These are phyloP conservation scores for Chaetothyriales sp. DNA, from an alignment of 2,329 filamentous ascomycete genomes.

Conservation along the genomic window DNA sequence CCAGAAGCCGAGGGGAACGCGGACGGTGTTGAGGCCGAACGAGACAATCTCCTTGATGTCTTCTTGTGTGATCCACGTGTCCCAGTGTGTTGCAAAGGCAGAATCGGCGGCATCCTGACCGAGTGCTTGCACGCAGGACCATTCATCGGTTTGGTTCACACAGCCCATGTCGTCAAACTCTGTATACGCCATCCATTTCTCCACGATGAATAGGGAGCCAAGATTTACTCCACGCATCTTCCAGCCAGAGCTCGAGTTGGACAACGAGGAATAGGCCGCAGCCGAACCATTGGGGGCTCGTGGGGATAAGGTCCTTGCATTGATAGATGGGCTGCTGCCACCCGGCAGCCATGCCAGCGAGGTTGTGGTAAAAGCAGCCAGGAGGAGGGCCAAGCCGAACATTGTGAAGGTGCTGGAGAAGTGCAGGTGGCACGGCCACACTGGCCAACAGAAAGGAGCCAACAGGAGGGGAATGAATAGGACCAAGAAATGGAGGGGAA, in stretches of 20 bases:
- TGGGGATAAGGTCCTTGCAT: background rate
- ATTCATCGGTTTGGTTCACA: slow-evolving; percentile 23
- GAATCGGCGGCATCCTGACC: slow-evolving; percentile 32
- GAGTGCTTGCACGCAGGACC: slow-evolving; percentile 39
- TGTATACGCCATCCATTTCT: slow-evolving; percentile 40
- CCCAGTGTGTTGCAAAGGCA: slow-evolving; percentile 40
- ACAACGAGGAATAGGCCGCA: background rate
- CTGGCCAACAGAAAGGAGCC: too few species aligned
- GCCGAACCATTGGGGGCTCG: background rate
- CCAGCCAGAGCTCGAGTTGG: background rate
- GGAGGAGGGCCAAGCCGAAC: background rate
- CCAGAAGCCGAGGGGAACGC: slow-evolving; percentile 45
- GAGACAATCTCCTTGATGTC: slow-evolving; percentile 38
- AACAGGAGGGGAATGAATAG: background rate
- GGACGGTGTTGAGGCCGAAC: slow-evolving; percentile 40
- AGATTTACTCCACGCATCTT: slow-evolving; percentile 41
- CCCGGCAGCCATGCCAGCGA: background rate
- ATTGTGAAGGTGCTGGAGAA: background rate
- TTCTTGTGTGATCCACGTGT: slow-evolving; percentile 34
- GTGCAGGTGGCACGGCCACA: background rate
- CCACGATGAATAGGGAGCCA: slow-evolving; percentile 39
- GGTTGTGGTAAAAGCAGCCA: background rate
- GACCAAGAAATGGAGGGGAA: background rate
- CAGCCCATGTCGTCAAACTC: slow-evolving; percentile 40
- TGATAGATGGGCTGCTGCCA: background rate